Conservation (phyloP, 2,329 filamentous ascomycete genomes). For the Plenodomus tracheiphilus region DNA sequence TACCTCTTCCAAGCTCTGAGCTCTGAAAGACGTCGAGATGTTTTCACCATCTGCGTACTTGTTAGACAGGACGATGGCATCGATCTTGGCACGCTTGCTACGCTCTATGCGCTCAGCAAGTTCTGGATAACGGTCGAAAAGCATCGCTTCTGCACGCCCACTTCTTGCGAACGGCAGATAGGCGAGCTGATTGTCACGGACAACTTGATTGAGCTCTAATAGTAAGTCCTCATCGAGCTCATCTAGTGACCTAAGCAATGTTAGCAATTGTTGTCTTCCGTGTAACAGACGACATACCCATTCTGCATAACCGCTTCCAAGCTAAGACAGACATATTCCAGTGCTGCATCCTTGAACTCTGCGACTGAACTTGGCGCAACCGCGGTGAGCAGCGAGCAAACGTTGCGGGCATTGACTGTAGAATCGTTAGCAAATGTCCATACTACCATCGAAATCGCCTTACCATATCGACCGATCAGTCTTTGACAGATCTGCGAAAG, state of each 20-base stretch:
- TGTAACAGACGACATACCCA: slow-evolving; percentile 51
- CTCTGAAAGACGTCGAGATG: slow-evolving; percentile 64
- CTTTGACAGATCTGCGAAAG: slow-evolving; percentile 88
- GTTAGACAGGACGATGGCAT: slow-evolving; percentile 72
- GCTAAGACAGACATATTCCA: slow-evolving; percentile 91
- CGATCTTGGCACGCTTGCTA: slow-evolving; percentile 69
- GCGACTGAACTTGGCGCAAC: slow-evolving; percentile 81
- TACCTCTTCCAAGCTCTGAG: slow-evolving; percentile 68
- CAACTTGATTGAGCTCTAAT: slow-evolving; percentile 75
- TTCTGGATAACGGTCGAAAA: slow-evolving; percentile 67
- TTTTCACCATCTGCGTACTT: slow-evolving; percentile 67
- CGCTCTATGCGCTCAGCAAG: slow-evolving; percentile 68
- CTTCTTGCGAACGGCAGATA: slow-evolving; percentile 77
- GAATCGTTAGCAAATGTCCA: slow-evolving; percentile 5
- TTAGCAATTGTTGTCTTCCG: slow-evolving; percentile 9
- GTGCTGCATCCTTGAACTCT: slow-evolving; percentile 82
- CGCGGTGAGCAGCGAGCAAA: slow-evolving; percentile 81
- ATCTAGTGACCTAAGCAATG: slow-evolving; percentile 65
- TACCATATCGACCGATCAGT: slow-evolving; percentile 76
- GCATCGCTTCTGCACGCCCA: slow-evolving; percentile 67
- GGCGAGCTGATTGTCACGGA: slow-evolving; percentile 79
- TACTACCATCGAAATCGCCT: slow-evolving; percentile 32
- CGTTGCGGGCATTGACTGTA: slow-evolving; percentile 64
- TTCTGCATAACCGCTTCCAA: slow-evolving; percentile 92
- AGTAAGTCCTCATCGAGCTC: slow-evolving; percentile 85